Percentiles rank a stretch among this genome's conserved stretches.
Conservation (phyloP, 139 green algal genomes). For the Limnomonas spitsbergensis region DNA sequence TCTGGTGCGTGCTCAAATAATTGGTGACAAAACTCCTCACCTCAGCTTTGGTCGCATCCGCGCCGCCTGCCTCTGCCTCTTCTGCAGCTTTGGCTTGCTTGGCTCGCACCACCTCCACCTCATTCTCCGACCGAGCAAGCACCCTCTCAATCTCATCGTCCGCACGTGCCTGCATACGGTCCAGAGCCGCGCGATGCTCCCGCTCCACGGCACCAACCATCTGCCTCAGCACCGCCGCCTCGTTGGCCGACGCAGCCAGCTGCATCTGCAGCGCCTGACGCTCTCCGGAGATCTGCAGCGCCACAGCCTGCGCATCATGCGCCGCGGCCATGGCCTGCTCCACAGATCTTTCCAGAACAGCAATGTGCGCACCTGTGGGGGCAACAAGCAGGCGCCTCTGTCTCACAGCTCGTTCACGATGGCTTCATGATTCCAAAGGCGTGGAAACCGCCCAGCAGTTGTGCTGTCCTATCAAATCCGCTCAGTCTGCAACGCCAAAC, state of each 20-base stretch:
- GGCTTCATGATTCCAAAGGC: no score
- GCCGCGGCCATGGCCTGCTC: conserved; percentile 8
- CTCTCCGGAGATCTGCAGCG: conserved; percentile 16
- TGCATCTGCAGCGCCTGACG: conserved; percentile 5
- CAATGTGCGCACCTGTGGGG: neutral
- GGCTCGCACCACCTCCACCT: neutral
- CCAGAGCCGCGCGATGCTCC: neutral
- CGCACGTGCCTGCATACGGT: neutral
- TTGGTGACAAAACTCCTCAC: neutral
- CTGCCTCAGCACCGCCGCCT: neutral
- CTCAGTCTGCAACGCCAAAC: no score
- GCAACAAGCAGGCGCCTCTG: no score
- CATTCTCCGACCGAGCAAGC: neutral
- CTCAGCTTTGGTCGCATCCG: neutral
- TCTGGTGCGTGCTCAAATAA: no score
- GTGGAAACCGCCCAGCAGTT: no score
- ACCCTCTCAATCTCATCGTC: neutral
- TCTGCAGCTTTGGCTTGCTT: neutral
- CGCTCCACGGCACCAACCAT: neutral
- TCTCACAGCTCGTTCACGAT: no score
- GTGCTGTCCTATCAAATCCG: no score
- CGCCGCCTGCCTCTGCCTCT: neutral
- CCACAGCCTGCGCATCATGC: neutral
- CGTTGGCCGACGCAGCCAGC: conserved; percentile 15
- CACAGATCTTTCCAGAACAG: neutral